These are phyloP conservation scores for Auxenochlorella protothecoides DNA, from an alignment of 139 green algal genomes.

Conservation along the genomic window DNA sequence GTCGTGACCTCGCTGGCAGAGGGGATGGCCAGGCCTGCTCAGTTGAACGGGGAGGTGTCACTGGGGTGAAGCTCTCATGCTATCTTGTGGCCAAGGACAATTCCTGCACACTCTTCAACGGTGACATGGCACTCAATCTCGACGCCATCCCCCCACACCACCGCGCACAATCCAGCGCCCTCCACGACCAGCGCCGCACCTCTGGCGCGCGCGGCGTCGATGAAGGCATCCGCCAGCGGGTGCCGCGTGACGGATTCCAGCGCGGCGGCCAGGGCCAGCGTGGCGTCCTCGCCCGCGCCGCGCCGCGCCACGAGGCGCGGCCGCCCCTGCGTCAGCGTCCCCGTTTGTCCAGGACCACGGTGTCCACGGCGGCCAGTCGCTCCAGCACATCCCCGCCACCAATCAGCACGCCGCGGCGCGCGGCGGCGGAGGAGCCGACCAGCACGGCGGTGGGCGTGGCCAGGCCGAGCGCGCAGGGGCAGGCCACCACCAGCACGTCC, in stretches of 20 bases:
- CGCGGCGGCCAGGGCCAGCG: slow-evolving; percentile 62
- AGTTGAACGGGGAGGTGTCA: too few relatives aligned
- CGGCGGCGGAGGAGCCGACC: slow-evolving; percentile 59
- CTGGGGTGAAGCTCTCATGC: too few relatives aligned
- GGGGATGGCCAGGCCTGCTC: too few relatives aligned
- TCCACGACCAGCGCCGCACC: slow-evolving; percentile 4
- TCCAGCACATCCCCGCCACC: slow-evolving; percentile 84
- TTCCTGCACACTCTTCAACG: too few relatives aligned
- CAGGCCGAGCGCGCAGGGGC: slow-evolving; percentile 91
- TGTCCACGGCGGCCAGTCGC: slow-evolving; percentile 52
- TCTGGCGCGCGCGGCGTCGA: slow-evolving; percentile 30
- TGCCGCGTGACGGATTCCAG: slow-evolving; percentile 67
- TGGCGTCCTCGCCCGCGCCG: slow-evolving; percentile 15
- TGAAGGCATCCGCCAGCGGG: slow-evolving; percentile 72
- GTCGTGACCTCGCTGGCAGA: too few relatives aligned
- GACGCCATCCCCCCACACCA: too few relatives aligned
- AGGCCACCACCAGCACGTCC: slow-evolving; percentile 92
- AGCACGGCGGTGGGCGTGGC: slow-evolving; percentile 91
- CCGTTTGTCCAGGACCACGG: slow-evolving; percentile 95
- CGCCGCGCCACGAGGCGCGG: background rate
- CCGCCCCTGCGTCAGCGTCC: slow-evolving; percentile 75
- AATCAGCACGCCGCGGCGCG: slow-evolving; percentile 73
- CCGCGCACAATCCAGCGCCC: too few relatives aligned
- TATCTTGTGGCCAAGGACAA: too few relatives aligned
- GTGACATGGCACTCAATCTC: too few relatives aligned